Conservation (phyloP, 2,329 filamentous ascomycete species). For the Fusarium multiceps region DNA sequence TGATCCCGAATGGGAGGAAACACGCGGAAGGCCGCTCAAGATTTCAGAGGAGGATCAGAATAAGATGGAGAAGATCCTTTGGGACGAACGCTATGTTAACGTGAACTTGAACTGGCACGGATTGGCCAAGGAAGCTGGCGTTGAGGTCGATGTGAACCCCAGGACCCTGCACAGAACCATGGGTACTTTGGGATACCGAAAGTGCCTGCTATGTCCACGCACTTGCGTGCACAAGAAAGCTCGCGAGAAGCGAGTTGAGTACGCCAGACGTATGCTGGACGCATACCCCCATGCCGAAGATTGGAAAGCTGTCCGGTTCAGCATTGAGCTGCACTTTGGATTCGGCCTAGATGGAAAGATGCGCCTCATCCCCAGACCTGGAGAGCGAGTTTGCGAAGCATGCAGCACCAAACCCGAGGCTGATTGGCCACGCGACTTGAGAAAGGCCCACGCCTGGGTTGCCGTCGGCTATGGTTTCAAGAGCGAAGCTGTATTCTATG, state of each 20-base stretch:
- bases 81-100: slow-evolving; percentile 50
- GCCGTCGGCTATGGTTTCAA: slow-evolving; percentile 53
- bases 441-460: slow-evolving; percentile 51
- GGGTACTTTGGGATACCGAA: slow-evolving; percentile 52
- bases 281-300: slow-evolving; percentile 47
- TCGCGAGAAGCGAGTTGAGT: slow-evolving; percentile 50
- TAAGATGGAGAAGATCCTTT: slow-evolving; percentile 54
- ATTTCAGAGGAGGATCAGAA: slow-evolving; percentile 50
- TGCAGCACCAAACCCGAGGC: slow-evolving; percentile 44
- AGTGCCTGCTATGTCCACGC: slow-evolving; percentile 50
- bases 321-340: slow-evolving; percentile 53
- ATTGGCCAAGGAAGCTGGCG: slow-evolving; percentile 50
- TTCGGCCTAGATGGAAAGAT: slow-evolving; percentile 53
- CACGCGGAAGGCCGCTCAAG: slow-evolving; percentile 52
- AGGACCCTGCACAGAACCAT: slow-evolving; percentile 53
- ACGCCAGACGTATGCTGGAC: slow-evolving; percentile 51
- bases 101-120: slow-evolving; percentile 51
- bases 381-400: slow-evolving; percentile 49
- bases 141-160: slow-evolving; percentile 50
- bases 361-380: slow-evolving; percentile 50
- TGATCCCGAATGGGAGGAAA: slow-evolving; percentile 55
- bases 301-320: slow-evolving; percentile 52
- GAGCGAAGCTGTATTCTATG: slow-evolving; percentile 54
- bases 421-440: slow-evolving; percentile 50
- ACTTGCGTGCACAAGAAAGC: slow-evolving; percentile 48